phyloP scores from a whole-genome alignment of 441 rosid species.

The Populus hybrid region DNA sequence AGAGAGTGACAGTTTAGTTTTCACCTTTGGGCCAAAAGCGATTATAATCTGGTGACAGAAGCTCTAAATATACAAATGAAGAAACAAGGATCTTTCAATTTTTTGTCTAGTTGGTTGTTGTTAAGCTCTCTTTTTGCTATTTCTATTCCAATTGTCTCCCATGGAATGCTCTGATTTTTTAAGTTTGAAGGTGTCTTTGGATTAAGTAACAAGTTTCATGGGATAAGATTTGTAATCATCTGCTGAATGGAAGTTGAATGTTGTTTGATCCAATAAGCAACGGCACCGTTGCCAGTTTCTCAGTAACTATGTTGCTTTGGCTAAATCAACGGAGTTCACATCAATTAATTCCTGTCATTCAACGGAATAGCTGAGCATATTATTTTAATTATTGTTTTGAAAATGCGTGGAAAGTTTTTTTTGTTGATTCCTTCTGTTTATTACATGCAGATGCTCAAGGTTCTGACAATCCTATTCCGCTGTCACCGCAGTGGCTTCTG shows the following conservation, averaged over 20 bases:
- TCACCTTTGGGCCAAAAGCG: neutral
- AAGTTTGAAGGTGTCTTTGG: neutral
- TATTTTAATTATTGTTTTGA: neutral
- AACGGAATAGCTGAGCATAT: neutral
- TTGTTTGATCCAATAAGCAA: neutral
- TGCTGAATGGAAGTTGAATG: neutral
- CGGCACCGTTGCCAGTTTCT: neutral
- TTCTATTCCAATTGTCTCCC: neutral
- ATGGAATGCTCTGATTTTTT: neutral
- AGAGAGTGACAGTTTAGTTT: neutral
- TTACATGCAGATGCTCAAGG: slow-evolving; percentile 68
- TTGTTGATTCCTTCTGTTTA: slow-evolving; percentile 16
- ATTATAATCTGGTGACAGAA: neutral
- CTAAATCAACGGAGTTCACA: neutral
- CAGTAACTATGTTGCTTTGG: neutral
- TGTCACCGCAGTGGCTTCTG: slow-evolving; percentile 99
- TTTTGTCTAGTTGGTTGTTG: neutral
- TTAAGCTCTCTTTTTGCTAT: neutral
- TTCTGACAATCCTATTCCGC: slow-evolving; percentile 41
- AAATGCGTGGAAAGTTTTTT: neutral
- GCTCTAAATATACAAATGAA: neutral
- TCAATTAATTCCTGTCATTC: neutral
- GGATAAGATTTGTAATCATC: neutral
- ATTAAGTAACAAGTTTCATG: neutral
- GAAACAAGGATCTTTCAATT: neutral